Evolutionary conservation across 192 early-diverging fungal species (phyloP).

Genomic region (Dimargaris verticillata): DNA sequence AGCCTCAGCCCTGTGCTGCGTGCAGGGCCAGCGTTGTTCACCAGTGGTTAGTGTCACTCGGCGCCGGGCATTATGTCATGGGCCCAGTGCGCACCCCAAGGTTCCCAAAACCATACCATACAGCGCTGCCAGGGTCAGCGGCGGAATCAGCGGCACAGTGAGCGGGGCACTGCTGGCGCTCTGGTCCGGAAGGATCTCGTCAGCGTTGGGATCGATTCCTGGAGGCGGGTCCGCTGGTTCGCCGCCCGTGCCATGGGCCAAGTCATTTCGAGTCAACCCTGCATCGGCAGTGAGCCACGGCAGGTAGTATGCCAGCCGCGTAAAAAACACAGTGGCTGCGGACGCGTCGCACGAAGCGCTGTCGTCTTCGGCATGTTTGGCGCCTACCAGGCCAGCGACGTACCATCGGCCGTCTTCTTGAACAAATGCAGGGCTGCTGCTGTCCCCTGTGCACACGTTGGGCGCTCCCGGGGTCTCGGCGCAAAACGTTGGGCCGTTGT

Average conservation of each 20-base stretch:
- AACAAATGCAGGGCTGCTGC: conserved; percentile 2
- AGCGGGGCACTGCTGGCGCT: too few species aligned
- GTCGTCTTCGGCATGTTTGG: neutral
- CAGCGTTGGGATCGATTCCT: neutral
- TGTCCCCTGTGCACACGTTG: conserved; percentile 1
- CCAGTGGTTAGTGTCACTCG: too few species aligned
- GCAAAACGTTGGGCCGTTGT: conserved; percentile 11
- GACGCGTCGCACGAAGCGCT: neutral
- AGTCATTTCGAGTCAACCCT: neutral
- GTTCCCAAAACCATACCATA: too few species aligned
- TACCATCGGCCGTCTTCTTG: neutral
- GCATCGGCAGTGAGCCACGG: conserved; percentile 1
- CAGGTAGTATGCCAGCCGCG: conserved; percentile 10
- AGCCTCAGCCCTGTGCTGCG: too few species aligned
- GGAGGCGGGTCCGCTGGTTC: conserved; percentile 1
- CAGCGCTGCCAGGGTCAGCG: too few species aligned
- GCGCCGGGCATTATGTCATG: too few species aligned
- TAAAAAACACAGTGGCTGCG: neutral
- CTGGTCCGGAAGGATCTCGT: neutral
- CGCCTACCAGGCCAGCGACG: conserved; percentile 3
- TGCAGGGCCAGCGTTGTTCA: too few species aligned
- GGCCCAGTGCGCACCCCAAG: too few species aligned
- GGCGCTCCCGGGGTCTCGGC: neutral
- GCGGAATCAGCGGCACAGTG: too few species aligned
- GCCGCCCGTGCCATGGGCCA: conserved; percentile 6